Evolutionary conservation across 306 rosid species (phyloP), one percentile per base, ranked within the genome.

Genomic region (Pterocarpus macrocarpus): DNA sequence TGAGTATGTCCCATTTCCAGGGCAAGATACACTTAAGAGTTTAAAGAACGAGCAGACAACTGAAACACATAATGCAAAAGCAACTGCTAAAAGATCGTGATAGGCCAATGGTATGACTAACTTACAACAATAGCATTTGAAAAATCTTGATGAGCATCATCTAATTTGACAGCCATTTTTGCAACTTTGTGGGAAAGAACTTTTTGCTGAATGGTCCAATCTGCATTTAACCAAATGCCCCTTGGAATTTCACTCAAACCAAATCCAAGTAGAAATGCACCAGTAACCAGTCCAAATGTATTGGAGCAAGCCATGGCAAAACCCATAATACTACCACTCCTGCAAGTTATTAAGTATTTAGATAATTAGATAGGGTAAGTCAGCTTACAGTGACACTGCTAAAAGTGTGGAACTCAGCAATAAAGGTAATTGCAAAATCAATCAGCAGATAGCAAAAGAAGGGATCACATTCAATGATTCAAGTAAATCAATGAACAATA

Each of bases 301-400:
- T 95, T 95, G n/a, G 99, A 95, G 85, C 97, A 90, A 17, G 90
- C 97, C 99, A 95, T 95, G 83, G 99, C 97, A 47, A 91, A 89
- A 44, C 97, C 99, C 77, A 87, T 70, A 66, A 95, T 71, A 77
- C 87, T 80, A 32, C 95, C 91, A 47, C 62, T 85, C 97, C 99
- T 95, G 87, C 13, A 83, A 58, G 52, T 63, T 68, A 22, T 39
- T 55, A 39, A 77, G 39, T 61, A 49, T 52, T 52, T 8, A 47
- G 73, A 76, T 36, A 63, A 11, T 52, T 8, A 47, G 73, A 76
- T 36, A 63, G 14, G 49, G 44, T 56, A 11, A 35, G 16, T 53
- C 43, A 61, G 82, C 78, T 58, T 10, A 15, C 14, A 43, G 11
- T 63, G 39, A 50, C 13, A 17, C 63, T 35, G 47, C 7, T 33